These are phyloP conservation scores for Cylindrodendrum hubeiense DNA, from an alignment of 2,329 filamentous ascomycete genomes.

Conservation along the genomic window DNA sequence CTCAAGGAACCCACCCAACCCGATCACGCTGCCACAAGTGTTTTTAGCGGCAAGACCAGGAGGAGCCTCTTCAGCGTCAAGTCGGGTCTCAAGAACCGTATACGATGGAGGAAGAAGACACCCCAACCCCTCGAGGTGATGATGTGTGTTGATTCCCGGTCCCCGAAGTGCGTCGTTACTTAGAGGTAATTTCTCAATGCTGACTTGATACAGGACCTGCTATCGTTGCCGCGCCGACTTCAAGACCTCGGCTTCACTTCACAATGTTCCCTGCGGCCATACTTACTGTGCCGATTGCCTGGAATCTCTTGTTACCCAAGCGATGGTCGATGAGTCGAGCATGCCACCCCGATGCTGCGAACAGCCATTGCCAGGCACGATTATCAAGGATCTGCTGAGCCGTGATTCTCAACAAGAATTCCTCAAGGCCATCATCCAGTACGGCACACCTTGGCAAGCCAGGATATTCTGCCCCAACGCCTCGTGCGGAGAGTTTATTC, in stretches of 20 bases:
- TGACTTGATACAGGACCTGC: slow-evolving; percentile 61
- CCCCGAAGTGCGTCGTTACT: slow-evolving; percentile 22
- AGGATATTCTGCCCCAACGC: slow-evolving; percentile 71
- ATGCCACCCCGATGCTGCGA: slow-evolving; percentile 74
- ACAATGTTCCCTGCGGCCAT: slow-evolving; percentile 69
- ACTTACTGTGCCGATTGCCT: slow-evolving; percentile 69
- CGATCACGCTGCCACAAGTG: slow-evolving; percentile 52
- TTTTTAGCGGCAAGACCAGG: slow-evolving; percentile 59
- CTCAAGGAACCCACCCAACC: slow-evolving; percentile 48
- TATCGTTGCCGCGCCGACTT: slow-evolving; percentile 69
- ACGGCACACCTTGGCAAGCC: slow-evolving; percentile 68
- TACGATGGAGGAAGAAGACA: slow-evolving; percentile 57
- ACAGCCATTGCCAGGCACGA: slow-evolving; percentile 63
- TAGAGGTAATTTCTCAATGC: slow-evolving; percentile 19
- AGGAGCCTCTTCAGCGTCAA: slow-evolving; percentile 61
- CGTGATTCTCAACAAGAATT: slow-evolving; percentile 67
- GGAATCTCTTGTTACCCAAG: slow-evolving; percentile 65
- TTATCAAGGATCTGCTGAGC: slow-evolving; percentile 62
- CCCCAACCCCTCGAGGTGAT: slow-evolving; percentile 45
- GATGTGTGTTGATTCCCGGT: slow-evolving; percentile 43
- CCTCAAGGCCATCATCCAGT: slow-evolving; percentile 68
- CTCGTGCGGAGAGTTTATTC: slow-evolving; percentile 70
- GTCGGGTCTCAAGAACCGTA: slow-evolving; percentile 57
- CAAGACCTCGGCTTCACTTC: slow-evolving; percentile 55
- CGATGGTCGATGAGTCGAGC: slow-evolving; percentile 67